Evolutionary conservation across 1,139 yeast genomes (phyloP), one percentile per base, ranked within the genome.

Genomic region (Scheffersomyces titani): DNA sequence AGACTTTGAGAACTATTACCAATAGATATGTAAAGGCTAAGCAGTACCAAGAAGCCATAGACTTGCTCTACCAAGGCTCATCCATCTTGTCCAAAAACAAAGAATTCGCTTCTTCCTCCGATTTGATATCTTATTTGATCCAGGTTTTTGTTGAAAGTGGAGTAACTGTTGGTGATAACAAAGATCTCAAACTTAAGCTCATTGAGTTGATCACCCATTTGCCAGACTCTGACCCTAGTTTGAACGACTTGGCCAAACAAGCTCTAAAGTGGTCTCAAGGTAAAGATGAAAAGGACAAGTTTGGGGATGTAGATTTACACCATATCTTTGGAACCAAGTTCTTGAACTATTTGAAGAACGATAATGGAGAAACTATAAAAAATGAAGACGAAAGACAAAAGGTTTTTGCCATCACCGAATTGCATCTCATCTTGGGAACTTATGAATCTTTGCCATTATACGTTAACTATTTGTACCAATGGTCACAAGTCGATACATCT

Each of bases 1-100:
- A 93, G 72, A 93, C 97, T 0, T 81, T 93, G 54, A 79, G 97
- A 66, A 92, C 98, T 7, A 89, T 93, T 57, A 92, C 90, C 51
- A 92, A 92, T 63, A 80, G 99, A 67, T 89, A 90, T 67, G 88
- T 90, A 51, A 86, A 91, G 61, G 71, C 87, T 44, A 84, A 85
- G 61, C 86, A 89, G 60, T 90, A 82, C 69, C 71, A 73, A 4
- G 88, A 88, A 50, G 97, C 98, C 11, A 80, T 86, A 55, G 92
- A 90, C 55, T 75, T 92, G 57, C 78, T 93, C 49, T 84, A 84
- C 65, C 86, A 87, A 64, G 92, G 94, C 49, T 82, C 96, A 0
- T 76, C 84, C 58, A 84, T 88, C 44, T 80, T 93, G 57, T 77
- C 90, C 46, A 82, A 84, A 58, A 89, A 89, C 57, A 78, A 84